Conservation (phyloP, 1,284 basidiomycete genomes). For the Moesziomyces sp. region DNA sequence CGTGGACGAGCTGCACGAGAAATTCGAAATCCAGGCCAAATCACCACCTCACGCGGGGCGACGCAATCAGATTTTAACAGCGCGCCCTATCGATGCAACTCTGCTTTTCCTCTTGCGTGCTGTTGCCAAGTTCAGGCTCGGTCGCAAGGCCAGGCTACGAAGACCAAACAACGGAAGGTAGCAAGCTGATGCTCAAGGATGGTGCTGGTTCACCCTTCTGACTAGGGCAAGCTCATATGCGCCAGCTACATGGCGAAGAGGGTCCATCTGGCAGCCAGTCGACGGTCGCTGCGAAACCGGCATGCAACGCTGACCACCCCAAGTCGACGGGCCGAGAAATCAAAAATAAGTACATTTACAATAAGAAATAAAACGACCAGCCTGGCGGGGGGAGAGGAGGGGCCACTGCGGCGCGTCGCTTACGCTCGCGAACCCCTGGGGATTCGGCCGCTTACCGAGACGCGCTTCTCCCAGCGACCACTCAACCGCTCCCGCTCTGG, state of each 20-base stretch:
- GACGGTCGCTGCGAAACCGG: not conserved
- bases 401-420: slow-evolving; percentile 11
- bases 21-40: not conserved
- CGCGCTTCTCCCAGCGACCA: slow-evolving; percentile 6
- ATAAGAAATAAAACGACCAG: not conserved
- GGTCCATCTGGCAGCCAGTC: not conserved
- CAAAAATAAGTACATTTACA: not conserved
- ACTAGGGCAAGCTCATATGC: too few relatives aligned
- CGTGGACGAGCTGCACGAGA: not conserved
- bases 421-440: slow-evolving; percentile 9
- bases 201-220: too few relatives aligned
- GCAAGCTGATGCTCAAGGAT: too few relatives aligned
- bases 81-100: not conserved
- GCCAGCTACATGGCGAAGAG: too few relatives aligned
- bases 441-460: slow-evolving; percentile 11
- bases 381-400: too few relatives aligned
- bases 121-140: too few relatives aligned
- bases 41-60: not conserved
- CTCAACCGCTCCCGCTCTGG: not conserved
- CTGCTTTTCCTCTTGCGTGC: not conserved
- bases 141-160: too few relatives aligned
- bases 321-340: not conserved
- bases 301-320: not conserved
- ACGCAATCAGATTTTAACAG: not conserved
- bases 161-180: too few relatives aligned